phyloP scores from a whole-genome alignment of 148 eudicot genomes.

The Selenicereus undatus region DNA sequence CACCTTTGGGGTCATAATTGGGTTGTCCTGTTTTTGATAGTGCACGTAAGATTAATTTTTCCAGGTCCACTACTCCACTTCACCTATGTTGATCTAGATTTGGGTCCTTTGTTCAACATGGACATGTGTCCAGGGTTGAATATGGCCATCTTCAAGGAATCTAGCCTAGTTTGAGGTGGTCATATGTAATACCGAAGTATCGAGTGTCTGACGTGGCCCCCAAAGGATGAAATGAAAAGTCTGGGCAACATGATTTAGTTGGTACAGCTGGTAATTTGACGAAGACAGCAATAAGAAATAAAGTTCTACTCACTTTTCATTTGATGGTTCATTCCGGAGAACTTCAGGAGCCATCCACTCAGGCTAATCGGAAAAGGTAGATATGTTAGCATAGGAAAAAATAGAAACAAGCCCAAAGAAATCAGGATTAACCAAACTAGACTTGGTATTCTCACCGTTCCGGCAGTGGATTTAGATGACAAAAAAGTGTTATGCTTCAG shows the following conservation, averaged over 20 bases:
- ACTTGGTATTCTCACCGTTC: conserved; percentile 58
- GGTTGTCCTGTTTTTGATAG: background rate
- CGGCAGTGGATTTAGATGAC: conserved; percentile 89
- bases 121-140: background rate
- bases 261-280: background rate
- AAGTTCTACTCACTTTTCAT: conserved; percentile 79
- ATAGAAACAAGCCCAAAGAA: background rate
- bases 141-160: background rate
- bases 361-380: conserved; percentile 46
- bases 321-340: conserved; percentile 94
- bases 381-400: conserved; percentile 14
- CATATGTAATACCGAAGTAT: background rate
- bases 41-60: no score
- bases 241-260: background rate
- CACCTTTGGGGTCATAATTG: background rate
- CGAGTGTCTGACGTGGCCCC: background rate
- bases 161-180: background rate
- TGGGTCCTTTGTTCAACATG: background rate
- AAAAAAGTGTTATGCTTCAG: conserved; percentile 93
- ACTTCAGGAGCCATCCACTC: conserved; percentile 99
- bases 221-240: background rate
- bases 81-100: background rate
- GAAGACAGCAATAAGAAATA: conserved; percentile 13
- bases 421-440: background rate
- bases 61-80: background rate